Base-by-base conservation (phyloP, 2,329 filamentous ascomycete species). In the Stagonosporopsis cucurbitacearum region DNA sequence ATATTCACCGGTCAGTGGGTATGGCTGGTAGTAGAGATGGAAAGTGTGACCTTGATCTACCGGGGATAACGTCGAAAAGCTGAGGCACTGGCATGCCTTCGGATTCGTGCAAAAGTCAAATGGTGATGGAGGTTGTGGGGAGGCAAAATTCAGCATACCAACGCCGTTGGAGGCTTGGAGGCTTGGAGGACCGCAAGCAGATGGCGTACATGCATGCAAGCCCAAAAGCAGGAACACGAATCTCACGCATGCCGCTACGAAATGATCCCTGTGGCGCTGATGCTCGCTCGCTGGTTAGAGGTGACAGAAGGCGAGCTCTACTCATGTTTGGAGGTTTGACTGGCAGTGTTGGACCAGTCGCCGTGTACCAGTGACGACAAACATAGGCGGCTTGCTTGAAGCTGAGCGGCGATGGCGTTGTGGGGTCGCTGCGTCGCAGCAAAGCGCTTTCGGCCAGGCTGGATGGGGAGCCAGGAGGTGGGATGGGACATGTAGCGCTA, bases 201-300 rank as follows among this genome's bases (percentile, higher is more conserved):
- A 47, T 20, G 42, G 47, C 47, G 47, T 32, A 22, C 26, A 25
- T 48, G 53, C 37, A 51, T 56, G 53, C 36, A 43, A 20, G 47
- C 53, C 42, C 6, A 46, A 23, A 36, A 35, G 15, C n/a, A 46
- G 41, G 42, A 55, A 30, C 41, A 15, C 23, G n/a, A 15, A 48
- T 19, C 47, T 36, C 36, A 26, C 12, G 25, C 42, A 23, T 50
- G 23, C 20, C 17, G n/a, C 15, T 45, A 15, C 19, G 12, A 9
- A 32, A 19, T 6, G 19, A 41, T 28, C 11, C 11, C 46, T 32
- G 32, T 15, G 13, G n/a, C 40, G 20, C 40, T 33, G 19, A 19
- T 15, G 13, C 20, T 9, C 25, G 44, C 25, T n/a, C n/a, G n/a
- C n/a, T n/a, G n/a, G n/a, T n/a, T n/a, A n/a, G n/a, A n/a, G n/a